Evolutionary conservation across 1,284 basidiomycete genomes (phyloP).

Genomic region (Hortiboletus rubellus): DNA sequence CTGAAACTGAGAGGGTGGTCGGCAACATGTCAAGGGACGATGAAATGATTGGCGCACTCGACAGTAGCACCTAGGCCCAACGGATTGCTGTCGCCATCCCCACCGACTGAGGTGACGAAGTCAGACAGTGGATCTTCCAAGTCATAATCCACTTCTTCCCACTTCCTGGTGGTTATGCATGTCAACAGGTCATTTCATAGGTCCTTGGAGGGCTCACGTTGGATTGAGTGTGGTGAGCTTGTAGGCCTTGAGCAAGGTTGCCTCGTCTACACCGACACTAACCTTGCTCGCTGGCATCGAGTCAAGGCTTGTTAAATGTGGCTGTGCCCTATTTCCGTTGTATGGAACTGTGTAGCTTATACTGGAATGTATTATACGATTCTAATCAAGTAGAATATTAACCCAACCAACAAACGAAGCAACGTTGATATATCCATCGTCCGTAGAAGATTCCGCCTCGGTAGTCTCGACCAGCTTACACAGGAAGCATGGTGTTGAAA

Average conservation of each 20-base stretch:
- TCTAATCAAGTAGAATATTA: slow-evolving; percentile 1
- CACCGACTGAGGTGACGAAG: slow-evolving; percentile 51
- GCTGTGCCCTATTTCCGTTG: slow-evolving; percentile 12
- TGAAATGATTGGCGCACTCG: slow-evolving; percentile 49
- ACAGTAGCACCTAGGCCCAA: slow-evolving; percentile 61
- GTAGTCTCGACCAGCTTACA: slow-evolving; percentile 36
- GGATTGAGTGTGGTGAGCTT: slow-evolving; percentile 68
- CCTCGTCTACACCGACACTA: slow-evolving; percentile 72
- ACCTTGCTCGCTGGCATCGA: slow-evolving; percentile 43
- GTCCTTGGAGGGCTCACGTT: slow-evolving; percentile 45
- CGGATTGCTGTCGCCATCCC: slow-evolving; percentile 66
- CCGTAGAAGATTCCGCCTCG: background rate
- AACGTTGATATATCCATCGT: slow-evolving; percentile 1
- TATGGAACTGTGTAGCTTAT: too few species aligned
- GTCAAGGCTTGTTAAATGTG: slow-evolving; percentile 11
- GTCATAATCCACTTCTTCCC: slow-evolving; percentile 82
- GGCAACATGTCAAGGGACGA: slow-evolving; percentile 8
- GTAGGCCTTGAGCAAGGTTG: slow-evolving; percentile 71
- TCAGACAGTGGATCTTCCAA: slow-evolving; percentile 65
- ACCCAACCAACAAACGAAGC: slow-evolving; percentile 12
- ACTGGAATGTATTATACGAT: slow-evolving; percentile 7
- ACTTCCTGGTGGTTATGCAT: slow-evolving; percentile 49
- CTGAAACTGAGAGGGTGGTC: slow-evolving; percentile 45
- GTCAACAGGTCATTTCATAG: slow-evolving; percentile 7
- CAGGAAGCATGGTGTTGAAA: slow-evolving; percentile 80